Evolutionary conservation across 345 rosid species (phyloP), one percentile per base, ranked within the genome.

Genomic region (Ceriops zippeliana): DNA sequence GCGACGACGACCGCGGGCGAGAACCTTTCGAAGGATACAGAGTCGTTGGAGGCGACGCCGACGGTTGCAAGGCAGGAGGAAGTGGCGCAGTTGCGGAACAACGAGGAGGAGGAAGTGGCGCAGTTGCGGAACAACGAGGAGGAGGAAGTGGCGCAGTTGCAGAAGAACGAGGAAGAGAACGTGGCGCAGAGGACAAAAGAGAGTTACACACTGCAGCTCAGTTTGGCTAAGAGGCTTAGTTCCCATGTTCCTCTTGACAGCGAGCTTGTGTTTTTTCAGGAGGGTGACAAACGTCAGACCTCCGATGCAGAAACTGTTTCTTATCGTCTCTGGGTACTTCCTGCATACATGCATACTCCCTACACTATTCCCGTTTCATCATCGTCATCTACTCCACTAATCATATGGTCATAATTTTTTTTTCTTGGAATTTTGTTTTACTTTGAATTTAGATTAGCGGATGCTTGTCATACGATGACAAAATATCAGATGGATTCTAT

Each of bases 401-500:
- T 27, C 5, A 56, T 17, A 21, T 22, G 58, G 58, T 8, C 52
- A 2, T 31, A 31, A 22, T 19, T 31, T 9, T 31, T 37, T 21
- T 57, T 35, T 6, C 47, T 21, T 51, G 24, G 30, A 21, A 51
- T 59, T 21, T 53, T 8, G 0, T 8, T 38, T 9, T 38, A 13
- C 2, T 11, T 2, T 11, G 16, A 42, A 42, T 42, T 70, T 86
- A 93, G 98, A 89, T 89, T 1, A 93, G 87, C 65, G 97, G 98
- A 38, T 89, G 92, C 80, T 85, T 93, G 73, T 93, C 98, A 3
- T 93, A 91, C 73, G 74, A 65, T 56, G 96, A 93, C 79, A 88
- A 87, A 72, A 93, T 93, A 62, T 76, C 95, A 15, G 95, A 93
- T 81, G 98, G 98, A 19, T 93, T 93, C 78, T 91, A 93, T 78